Conservation (phyloP, 495 filamentous ascomycete species). For the Penicillium manginii region DNA sequence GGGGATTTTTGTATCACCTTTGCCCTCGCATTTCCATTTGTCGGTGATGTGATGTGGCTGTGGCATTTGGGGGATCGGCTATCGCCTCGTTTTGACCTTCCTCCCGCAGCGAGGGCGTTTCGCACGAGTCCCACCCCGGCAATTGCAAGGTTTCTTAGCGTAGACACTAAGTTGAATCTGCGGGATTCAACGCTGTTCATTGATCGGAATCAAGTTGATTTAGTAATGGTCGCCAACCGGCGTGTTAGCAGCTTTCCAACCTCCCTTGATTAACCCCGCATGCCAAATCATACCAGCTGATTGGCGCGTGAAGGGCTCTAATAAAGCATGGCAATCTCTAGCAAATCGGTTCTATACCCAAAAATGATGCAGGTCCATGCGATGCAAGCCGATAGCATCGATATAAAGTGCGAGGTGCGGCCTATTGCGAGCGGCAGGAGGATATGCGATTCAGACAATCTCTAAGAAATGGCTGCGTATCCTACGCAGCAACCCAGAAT, state of each 20-base stretch:
- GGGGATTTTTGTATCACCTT: neutral
- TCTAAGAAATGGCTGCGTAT: neutral
- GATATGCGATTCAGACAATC: neutral
- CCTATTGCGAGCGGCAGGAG: neutral
- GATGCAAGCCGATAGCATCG: neutral
- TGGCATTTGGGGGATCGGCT: neutral
- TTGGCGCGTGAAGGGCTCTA: slow-evolving; percentile 4
- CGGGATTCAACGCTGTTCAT: neutral
- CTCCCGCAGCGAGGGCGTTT: slow-evolving; percentile 3
- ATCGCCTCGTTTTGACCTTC: slow-evolving; percentile 25
- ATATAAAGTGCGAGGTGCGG: slow-evolving; percentile 7
- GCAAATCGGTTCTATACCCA: slow-evolving; percentile 1
- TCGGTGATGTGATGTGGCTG: too few species aligned
- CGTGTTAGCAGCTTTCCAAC: neutral
- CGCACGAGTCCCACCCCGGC: slow-evolving; percentile 7
- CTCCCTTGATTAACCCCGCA: slow-evolving; percentile 3
- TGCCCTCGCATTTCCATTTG: neutral
- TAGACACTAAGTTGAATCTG: neutral
- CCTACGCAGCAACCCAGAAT: slow-evolving; percentile 10
- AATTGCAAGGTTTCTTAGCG: slow-evolving; percentile 13
- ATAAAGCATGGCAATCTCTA: slow-evolving; percentile 4
- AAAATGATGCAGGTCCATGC: slow-evolving; percentile 2
- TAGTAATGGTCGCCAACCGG: neutral
- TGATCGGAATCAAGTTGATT: neutral
- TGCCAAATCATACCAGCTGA: slow-evolving; percentile 1